Conservation (phyloP, 2,329 filamentous ascomycete genomes). For the Apiospora sp. region DNA sequence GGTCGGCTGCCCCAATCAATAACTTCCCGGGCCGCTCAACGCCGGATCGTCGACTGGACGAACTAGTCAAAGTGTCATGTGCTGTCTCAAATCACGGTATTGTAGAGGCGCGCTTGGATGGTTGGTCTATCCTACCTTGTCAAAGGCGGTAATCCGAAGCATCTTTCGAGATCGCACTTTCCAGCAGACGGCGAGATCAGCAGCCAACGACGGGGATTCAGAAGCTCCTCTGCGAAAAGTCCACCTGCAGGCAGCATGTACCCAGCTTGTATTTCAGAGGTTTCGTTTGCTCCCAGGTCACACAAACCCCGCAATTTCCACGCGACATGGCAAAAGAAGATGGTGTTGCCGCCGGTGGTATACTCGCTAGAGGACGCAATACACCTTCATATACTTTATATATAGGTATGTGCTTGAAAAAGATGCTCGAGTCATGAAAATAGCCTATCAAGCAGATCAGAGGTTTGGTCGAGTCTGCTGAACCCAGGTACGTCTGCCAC, state of each 20-base stretch:
- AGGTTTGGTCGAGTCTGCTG: not conserved
- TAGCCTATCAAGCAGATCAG: not conserved
- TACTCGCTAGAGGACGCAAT: not conserved
- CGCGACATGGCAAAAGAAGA: constrained; percentile 5
- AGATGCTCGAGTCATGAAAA: not conserved
- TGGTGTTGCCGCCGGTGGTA: not conserved
- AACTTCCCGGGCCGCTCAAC: not conserved
- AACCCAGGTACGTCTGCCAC: not conserved
- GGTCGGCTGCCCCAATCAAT: constrained; percentile 1
- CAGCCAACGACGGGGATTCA: not conserved
- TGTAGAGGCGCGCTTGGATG: not conserved
- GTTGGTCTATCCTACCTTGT: not conserved
- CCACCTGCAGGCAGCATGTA: not conserved
- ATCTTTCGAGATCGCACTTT: constrained; percentile 3
- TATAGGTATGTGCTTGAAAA: not conserved
- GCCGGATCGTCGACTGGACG: constrained; percentile 8
- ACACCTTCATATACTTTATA: not conserved
- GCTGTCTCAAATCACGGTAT: not conserved
- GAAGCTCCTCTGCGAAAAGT: not conserved
- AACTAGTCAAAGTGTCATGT: not conserved
- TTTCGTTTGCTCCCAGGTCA: constrained; percentile 6
- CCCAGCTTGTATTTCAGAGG: not conserved
- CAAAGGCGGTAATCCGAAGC: not conserved
- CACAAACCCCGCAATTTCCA: constrained; percentile 18
- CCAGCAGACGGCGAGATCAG: not conserved